Evolutionary conservation across 2,329 filamentous ascomycete genomes (phyloP), one percentile per base, ranked within the genome.

Genomic region (Leptographium flavum): DNA sequence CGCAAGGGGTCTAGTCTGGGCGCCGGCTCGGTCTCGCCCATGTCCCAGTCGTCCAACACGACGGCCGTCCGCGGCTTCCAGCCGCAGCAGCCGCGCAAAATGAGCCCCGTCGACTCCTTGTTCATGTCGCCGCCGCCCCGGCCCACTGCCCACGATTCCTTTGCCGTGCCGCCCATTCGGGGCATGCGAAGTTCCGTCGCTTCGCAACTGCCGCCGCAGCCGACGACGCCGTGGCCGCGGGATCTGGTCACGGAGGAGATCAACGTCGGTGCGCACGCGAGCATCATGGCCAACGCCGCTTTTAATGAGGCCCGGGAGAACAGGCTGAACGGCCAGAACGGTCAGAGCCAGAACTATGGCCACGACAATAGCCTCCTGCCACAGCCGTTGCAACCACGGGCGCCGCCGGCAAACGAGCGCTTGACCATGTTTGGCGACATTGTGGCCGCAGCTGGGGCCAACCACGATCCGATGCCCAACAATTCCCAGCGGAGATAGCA

Each of bases 371-470:
- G 15, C 21, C 15, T 41, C 13, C n/a, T 31, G 19, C 40, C 14
- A 23, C n/a, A 33, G 27, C 38, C 13, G 13, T 35, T 17, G 27
- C 23, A 42, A 30, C 35, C 30, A 11, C 39, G 9, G 27, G 6
- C 5, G 25, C 27, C 8, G 27, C 27, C n/a, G n/a, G n/a, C n/a
- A n/a, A 25, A 41, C 2, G 43, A 48, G 28, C 59, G 62, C 31
- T 54, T 59, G 50, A 73, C 73, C 1, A 72, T 68, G 0, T 73
- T 76, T 50, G 67, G 68, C n/a, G 66, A 69, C 51, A 63, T 76
- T 55, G 69, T 76, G 66, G 63, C 70, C 45, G 59, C 65, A 48
- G 69, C 67, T 2, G 62, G 64, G 19, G 56, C 71, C 21, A 63
- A 65, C 15, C n/a, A n/a, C n/a, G n/a, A n/a, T n/a, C n/a, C n/a